These are phyloP conservation scores for Cercospora sp. DNA, from an alignment of 2,329 filamentous ascomycete genomes.

Conservation along the genomic window DNA sequence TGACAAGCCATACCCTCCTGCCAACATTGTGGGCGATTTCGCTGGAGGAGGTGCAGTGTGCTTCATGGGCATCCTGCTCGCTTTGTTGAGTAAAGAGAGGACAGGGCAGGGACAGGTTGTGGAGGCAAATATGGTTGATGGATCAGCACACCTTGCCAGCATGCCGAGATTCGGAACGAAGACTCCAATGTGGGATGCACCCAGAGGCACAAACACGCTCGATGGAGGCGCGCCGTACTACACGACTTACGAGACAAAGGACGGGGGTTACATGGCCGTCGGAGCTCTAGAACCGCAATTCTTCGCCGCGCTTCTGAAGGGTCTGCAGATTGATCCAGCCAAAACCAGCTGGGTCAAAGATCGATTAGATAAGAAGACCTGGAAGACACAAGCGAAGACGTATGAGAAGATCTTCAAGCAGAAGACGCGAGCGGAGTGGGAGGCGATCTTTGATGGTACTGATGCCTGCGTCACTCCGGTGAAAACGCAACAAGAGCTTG, in stretches of 20 bases:
- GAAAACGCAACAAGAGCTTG: slow-evolving; percentile 70
- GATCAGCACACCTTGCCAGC: slow-evolving; percentile 72
- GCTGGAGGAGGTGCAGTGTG: slow-evolving; percentile 83
- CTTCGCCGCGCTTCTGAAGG: slow-evolving; percentile 66
- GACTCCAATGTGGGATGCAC: slow-evolving; percentile 60
- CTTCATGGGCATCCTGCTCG: slow-evolving; percentile 79
- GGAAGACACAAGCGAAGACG: slow-evolving; percentile 64
- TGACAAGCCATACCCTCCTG: slow-evolving; percentile 73
- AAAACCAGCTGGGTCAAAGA: slow-evolving; percentile 45
- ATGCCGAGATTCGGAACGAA: slow-evolving; percentile 71
- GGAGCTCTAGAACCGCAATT: slow-evolving; percentile 89
- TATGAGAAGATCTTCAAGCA: slow-evolving; percentile 66
- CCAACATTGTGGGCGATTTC: slow-evolving; percentile 86
- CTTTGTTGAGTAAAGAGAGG: slow-evolving; percentile 64
- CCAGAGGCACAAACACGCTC: slow-evolving; percentile 73
- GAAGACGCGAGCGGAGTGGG: slow-evolving; percentile 78
- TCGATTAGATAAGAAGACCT: slow-evolving; percentile 62
- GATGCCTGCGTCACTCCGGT: slow-evolving; percentile 94
- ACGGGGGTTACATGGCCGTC: slow-evolving; percentile 78
- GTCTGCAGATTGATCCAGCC: slow-evolving; percentile 58
- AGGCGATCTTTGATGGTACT: slow-evolving; percentile 79
- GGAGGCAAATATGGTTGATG: slow-evolving; percentile 96
- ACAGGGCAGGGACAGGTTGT: slow-evolving; percentile 81
- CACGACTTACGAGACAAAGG: slow-evolving; percentile 80
- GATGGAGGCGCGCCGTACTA: slow-evolving; percentile 89